Evolutionary conservation across 2,329 filamentous ascomycete genomes (phyloP).

Genomic region (Xylariaceae sp.): DNA sequence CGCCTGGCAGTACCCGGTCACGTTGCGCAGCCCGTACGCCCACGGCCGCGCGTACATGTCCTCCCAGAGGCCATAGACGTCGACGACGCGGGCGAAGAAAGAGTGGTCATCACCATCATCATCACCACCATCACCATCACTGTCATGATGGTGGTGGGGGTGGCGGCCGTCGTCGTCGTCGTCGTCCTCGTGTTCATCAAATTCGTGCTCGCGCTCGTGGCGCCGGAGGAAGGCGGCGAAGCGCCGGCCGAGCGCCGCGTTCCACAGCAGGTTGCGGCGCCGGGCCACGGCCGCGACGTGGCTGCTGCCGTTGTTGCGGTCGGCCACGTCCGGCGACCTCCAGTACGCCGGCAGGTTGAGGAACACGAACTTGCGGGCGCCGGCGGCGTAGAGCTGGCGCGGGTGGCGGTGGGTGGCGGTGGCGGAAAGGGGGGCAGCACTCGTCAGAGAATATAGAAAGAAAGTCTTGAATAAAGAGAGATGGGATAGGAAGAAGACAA

Average conservation of each 20-base stretch:
- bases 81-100: too few species aligned
- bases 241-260: slow-evolving; percentile 3
- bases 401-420: neutral
- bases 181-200: neutral
- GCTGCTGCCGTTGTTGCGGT: slow-evolving; percentile 6
- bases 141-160: too few species aligned
- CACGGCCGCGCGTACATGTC: too few species aligned
- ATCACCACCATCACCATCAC: too few species aligned
- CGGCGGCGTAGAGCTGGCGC: slow-evolving; percentile 3
- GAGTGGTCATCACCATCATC: too few species aligned
- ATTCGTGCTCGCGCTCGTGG: neutral
- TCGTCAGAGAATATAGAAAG: neutral
- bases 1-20: too few species aligned
- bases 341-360: slow-evolving; percentile 7
- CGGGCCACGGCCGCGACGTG: slow-evolving; percentile 6
- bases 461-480: too few species aligned
- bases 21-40: too few species aligned
- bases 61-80: too few species aligned
- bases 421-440: neutral
- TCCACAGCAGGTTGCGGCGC: slow-evolving; percentile 6
- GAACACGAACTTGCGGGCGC: slow-evolving; percentile 7
- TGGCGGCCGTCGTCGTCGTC: too few species aligned
- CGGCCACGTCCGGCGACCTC: slow-evolving; percentile 7
- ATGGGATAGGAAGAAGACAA: too few species aligned
- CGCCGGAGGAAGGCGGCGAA: slow-evolving; percentile 2